Percentiles rank a stretch among this genome's conserved stretches.
Conservation (phyloP, 306 rosid genomes). For the Leucaena leucocephala region DNA sequence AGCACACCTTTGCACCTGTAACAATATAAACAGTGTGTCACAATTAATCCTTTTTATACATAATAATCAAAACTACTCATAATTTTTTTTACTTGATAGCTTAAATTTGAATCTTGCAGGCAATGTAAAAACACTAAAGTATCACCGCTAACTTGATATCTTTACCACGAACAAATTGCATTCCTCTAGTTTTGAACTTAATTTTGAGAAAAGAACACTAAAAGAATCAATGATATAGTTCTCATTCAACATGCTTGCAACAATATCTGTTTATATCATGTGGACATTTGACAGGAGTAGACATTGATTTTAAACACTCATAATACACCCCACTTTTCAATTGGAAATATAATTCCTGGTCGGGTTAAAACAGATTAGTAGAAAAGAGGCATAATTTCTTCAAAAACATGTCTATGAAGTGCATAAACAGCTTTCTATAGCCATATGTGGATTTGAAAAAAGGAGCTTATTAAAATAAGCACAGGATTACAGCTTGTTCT, state of each 20-base stretch:
- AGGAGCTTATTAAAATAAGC: background rate
- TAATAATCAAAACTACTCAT: background rate
- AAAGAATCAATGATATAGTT: too few species aligned
- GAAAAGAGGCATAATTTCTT: too few species aligned
- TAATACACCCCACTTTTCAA: background rate
- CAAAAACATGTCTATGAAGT: background rate
- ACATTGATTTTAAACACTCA: background rate
- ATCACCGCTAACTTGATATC: background rate
- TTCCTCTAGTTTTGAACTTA: too few species aligned
- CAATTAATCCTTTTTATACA: background rate
- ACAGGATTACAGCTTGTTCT: background rate
- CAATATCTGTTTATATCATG: too few species aligned
- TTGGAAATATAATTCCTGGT: background rate
- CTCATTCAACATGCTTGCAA: too few species aligned
- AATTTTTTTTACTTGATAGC: background rate
- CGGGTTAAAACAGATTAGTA: too few species aligned
- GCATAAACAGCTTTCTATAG: background rate
- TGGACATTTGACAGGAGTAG: too few species aligned
- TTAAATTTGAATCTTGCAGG: background rate
- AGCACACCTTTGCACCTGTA: slow-evolving; percentile 53
- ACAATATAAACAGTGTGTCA: background rate
- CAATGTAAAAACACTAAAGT: too few species aligned
- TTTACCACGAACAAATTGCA: too few species aligned
- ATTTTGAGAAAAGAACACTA: too few species aligned
- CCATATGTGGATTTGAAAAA: background rate